Evolutionary conservation across 108 stramenopile species (phyloP).

Genomic region (Cyclotella kingstonii): DNA sequence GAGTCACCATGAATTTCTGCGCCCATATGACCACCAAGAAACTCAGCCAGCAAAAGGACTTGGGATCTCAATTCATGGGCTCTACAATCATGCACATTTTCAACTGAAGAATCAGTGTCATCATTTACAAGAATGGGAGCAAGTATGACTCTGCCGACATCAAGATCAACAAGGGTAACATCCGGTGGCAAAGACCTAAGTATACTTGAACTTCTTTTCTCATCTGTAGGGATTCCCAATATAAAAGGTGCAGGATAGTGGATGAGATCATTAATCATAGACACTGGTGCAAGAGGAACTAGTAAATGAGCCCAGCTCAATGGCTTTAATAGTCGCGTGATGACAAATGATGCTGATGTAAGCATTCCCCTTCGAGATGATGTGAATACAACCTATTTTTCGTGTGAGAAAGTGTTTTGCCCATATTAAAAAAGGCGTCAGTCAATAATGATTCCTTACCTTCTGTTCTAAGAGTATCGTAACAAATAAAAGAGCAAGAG

Average conservation of each 20-base stretch:
- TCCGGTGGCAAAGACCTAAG: slow-evolving; percentile 71
- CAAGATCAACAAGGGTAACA: slow-evolving; percentile 85
- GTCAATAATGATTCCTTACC: slow-evolving; percentile 11
- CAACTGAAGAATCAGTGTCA: slow-evolving; percentile 27
- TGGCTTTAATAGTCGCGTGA: slow-evolving; percentile 58
- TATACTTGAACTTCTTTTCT: slow-evolving; percentile 53
- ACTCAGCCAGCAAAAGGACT: slow-evolving; percentile 69
- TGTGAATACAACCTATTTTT: slow-evolving; percentile 71
- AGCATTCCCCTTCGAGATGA: slow-evolving; percentile 73
- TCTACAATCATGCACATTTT: slow-evolving; percentile 18
- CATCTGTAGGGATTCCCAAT: slow-evolving; percentile 73
- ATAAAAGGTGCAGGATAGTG: slow-evolving; percentile 90
- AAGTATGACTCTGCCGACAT: slow-evolving; percentile 84
- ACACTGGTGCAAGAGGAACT: slow-evolving; percentile 72
- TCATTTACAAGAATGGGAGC: slow-evolving; percentile 61
- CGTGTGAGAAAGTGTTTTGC: too few species aligned
- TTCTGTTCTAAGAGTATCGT: slow-evolving; percentile 82
- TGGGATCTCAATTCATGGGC: slow-evolving; percentile 65
- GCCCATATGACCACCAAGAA: slow-evolving; percentile 65
- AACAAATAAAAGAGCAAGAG: slow-evolving; percentile 71
- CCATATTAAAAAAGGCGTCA: background rate
- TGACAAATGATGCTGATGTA: slow-evolving; percentile 54
- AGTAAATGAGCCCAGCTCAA: slow-evolving; percentile 79
- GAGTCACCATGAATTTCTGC: slow-evolving; percentile 47
- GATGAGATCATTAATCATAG: slow-evolving; percentile 74